Percentiles rank a stretch among this genome's conserved stretches.
Conservation (phyloP, 257 asterid genomes). For the Thymus mandschuricus region DNA sequence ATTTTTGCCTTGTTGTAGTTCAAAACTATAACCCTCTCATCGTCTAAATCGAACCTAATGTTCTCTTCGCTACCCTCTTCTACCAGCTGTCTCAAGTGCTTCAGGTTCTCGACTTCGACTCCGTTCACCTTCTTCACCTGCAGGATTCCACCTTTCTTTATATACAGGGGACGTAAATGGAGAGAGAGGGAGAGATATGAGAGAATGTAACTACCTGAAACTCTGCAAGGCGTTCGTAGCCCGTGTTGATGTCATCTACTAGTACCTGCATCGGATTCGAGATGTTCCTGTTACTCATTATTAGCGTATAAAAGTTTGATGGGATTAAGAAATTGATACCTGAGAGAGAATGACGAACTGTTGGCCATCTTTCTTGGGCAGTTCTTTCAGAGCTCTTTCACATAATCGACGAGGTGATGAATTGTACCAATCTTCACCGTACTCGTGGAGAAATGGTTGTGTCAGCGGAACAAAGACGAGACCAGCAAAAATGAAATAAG, state of each 20-base stretch:
- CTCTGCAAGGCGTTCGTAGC: slow-evolving; percentile 96
- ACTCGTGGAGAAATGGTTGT: slow-evolving; percentile 95
- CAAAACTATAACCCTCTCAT: slow-evolving; percentile 84
- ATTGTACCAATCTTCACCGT: slow-evolving; percentile 99
- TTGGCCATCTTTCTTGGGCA: slow-evolving; percentile 76
- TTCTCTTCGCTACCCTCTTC: slow-evolving; percentile 58
- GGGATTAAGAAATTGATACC: too few species aligned
- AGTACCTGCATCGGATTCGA: slow-evolving; percentile 58
- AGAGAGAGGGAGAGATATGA: neutral
- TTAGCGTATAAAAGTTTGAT: neutral
- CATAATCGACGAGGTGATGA: slow-evolving; percentile 95
- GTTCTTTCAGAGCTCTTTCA: slow-evolving; percentile 85
- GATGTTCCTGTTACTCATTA: neutral
- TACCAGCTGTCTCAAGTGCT: slow-evolving; percentile 78
- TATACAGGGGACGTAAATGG: neutral
- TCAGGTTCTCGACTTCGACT: slow-evolving; percentile 73
- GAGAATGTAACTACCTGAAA: slow-evolving; percentile 48
- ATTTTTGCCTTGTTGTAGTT: slow-evolving; percentile 67
- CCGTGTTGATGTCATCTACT: slow-evolving; percentile 90
- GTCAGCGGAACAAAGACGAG: slow-evolving; percentile 85
- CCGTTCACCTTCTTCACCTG: slow-evolving; percentile 95
- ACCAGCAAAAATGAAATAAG: slow-evolving; percentile 96
- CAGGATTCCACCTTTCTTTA: slow-evolving; percentile 23
- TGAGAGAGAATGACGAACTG: slow-evolving; percentile 88
- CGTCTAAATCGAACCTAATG: slow-evolving; percentile 90